Base-by-base conservation (phyloP, 768 basidiomycete genomes). In the Russula sp. region DNA sequence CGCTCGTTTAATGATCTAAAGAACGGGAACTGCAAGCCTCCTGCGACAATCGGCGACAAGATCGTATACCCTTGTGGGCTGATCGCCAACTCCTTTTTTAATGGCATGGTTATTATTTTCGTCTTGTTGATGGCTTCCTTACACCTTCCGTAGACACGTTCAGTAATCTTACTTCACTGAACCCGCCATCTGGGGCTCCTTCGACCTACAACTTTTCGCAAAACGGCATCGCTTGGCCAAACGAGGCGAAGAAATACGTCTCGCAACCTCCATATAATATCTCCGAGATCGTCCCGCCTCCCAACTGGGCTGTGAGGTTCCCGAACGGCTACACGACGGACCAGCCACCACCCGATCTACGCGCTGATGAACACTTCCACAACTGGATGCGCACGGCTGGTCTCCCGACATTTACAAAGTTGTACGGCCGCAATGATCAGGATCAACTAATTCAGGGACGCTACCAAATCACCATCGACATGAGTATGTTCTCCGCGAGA, bases 351-450 rank as follows among this genome's bases (percentile, higher is more conserved):
- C 95, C 94, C 1, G 78, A 97, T 72, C 78, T 98, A 40, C 77
- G 79, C 58, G 68, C 69, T 2, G 88, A 98, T 71, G 91, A 98
- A 75, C 94, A 91, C 71, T 98, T 99, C 80, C 96, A 98, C 76
- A 95, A 96, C 73, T 99, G 97, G 97, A 99, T 99, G 97, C 85
- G 96, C 63, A 97, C 95, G 2, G 93, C 97, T 0, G 97, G 96
- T 14, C 76, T 98, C 53, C 97, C 97, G 10, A 98, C 96, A 7
- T 99, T 99, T 75, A 87, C 93, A 36, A 98, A 99, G 77, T 79
- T 99, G 24, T 98, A 90, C 72, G 94, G 89, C 18, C 81, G 96
- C 67, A 98, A 98, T 73, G 95, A 98, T 71, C 75, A 84, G 32
- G 81, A 88, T 57, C 78, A 76, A 26, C 84, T 99, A 80, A 69